These are phyloP conservation scores for Samsoniella hepiali DNA, from an alignment of 2,329 filamentous ascomycete species.

Conservation along the genomic window DNA sequence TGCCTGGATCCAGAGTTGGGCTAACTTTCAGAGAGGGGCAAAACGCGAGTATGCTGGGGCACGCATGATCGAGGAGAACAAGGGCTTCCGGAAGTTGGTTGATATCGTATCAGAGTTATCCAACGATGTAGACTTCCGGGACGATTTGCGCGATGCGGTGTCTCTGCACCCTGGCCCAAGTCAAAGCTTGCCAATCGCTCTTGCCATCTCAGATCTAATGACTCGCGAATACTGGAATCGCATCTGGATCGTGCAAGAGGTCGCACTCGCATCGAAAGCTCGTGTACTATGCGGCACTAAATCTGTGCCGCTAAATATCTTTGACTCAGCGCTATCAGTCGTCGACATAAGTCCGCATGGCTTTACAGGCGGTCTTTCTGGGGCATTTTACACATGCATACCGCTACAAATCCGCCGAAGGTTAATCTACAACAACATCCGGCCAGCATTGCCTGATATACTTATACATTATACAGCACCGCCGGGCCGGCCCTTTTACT, in stretches of 20 bases:
- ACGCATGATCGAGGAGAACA: slow-evolving; percentile 1
- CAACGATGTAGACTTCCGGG: background rate
- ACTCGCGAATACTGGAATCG: slow-evolving; percentile 3
- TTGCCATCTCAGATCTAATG: background rate
- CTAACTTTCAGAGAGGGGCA: background rate
- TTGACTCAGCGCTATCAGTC: slow-evolving; percentile 14
- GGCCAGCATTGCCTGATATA: slow-evolving; percentile 13
- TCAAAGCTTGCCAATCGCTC: background rate
- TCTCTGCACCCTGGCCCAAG: background rate
- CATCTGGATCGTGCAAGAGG: slow-evolving; percentile 18
- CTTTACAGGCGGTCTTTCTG: background rate
- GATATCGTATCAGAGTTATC: background rate
- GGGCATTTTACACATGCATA: slow-evolving; percentile 2
- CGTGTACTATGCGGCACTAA: slow-evolving; percentile 16
- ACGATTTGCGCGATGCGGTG: background rate
- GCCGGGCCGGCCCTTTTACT: slow-evolving; percentile 19
- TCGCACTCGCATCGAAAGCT: slow-evolving; percentile 9
- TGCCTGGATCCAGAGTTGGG: slow-evolving; percentile 1
- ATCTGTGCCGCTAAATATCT: slow-evolving; percentile 13
- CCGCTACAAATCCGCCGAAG: slow-evolving; percentile 10
- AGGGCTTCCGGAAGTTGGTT: background rate
- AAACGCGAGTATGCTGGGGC: background rate
- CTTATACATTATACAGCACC: slow-evolving; percentile 3
- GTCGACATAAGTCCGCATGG: background rate
- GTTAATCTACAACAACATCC: background rate